Percentiles rank a stretch among this genome's conserved stretches.
phyloP scores from a whole-genome alignment of 1,284 basidiomycete species.

The Tylopilus orsonianus region DNA sequence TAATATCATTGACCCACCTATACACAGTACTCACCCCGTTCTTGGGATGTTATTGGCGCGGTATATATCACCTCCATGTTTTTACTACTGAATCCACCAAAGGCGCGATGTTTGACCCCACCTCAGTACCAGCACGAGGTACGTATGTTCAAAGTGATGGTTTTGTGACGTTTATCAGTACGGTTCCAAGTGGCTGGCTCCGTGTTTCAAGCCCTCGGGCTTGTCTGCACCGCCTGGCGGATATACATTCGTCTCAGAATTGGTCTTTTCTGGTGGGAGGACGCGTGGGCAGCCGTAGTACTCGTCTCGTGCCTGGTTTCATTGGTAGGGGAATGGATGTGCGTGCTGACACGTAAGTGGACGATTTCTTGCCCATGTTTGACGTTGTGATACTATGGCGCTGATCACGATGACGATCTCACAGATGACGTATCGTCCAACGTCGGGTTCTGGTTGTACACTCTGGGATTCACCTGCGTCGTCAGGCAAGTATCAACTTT shows the following conservation, averaged over 20 bases:
- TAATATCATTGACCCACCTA: no score
- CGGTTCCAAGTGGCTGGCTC: background rate
- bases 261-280: conserved; percentile 22
- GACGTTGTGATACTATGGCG: background rate
- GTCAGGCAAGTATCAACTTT: background rate
- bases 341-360: conserved; percentile 1
- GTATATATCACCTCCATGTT: background rate
- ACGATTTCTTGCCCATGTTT: background rate
- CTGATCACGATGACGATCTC: background rate
- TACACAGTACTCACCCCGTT: no score
- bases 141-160: background rate
- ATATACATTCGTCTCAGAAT: conserved; percentile 18
- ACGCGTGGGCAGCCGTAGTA: conserved; percentile 9
- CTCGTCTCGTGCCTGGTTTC: conserved; percentile 3
- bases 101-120: background rate
- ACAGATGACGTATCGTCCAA: background rate
- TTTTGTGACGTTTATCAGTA: background rate
- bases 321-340: conserved; percentile 11
- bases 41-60: no score
- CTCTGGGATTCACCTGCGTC: conserved; percentile 2
- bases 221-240: conserved; percentile 14
- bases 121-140: conserved; percentile 1
- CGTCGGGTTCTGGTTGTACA: conserved; percentile 5
- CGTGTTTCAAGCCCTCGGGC: conserved; percentile 8
- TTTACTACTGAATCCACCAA: background rate